Conservation (phyloP, 352 stramenopile genomes). For the Pythium scleroteichum region DNA sequence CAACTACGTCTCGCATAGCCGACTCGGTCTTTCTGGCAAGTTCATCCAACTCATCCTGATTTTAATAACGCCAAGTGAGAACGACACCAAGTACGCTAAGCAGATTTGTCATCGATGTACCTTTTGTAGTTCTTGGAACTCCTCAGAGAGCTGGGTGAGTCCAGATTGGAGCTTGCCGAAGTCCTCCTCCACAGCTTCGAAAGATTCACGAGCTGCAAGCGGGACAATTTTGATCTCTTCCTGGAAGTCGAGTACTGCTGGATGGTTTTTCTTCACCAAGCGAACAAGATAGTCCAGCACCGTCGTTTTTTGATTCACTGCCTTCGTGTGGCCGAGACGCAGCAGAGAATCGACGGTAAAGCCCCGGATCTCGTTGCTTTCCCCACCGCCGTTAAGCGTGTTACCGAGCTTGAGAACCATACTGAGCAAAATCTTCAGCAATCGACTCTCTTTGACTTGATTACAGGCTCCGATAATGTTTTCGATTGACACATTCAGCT, state of each 20-base stretch:
- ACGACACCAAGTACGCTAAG: no score
- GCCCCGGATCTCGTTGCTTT: conserved; percentile 87
- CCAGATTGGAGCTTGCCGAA: conserved; percentile 61
- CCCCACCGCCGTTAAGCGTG: conserved; percentile 92
- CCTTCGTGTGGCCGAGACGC: conserved; percentile 94
- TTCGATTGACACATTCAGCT: conserved; percentile 78
- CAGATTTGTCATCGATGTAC: conserved; percentile 27
- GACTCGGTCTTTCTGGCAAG: conserved; percentile 18
- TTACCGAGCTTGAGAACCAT: conserved; percentile 98
- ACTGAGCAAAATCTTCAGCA: conserved; percentile 94
- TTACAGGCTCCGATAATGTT: conserved; percentile 91
- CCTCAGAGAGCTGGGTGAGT: conserved; percentile 42
- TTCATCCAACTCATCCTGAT: conserved; percentile 11
- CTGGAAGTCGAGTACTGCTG: conserved; percentile 90
- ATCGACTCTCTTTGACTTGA: conserved; percentile 91
- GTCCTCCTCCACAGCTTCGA: conserved; percentile 67
- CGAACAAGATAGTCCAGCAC: conserved; percentile 98
- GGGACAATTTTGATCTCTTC: conserved; percentile 86
- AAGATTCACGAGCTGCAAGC: conserved; percentile 80
- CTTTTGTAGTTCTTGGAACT: conserved; percentile 52
- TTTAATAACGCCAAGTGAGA: neutral
- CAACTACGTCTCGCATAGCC: conserved; percentile 37
- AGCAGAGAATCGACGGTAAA: conserved; percentile 97
- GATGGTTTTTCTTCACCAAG: conserved; percentile 95
- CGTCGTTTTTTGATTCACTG: conserved; percentile 96